A percentile compares a stretch with the other conserved stretches of the same genome.
phyloP scores from a whole-genome alignment of 140 eudicot genomes.

The Senecio squalidus region DNA sequence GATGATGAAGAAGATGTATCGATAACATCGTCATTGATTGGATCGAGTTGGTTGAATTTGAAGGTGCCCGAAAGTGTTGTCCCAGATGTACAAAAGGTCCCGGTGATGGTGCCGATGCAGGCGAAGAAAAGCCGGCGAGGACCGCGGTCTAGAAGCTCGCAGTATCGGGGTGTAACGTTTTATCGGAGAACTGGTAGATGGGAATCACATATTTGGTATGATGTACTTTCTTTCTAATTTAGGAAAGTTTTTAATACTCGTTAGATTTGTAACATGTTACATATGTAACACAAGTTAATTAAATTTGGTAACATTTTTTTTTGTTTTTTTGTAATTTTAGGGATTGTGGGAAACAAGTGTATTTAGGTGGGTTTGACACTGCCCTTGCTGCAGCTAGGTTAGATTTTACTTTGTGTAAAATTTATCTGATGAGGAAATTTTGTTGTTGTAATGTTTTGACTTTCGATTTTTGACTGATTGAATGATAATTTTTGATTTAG shows the following conservation, averaged over 20 bases:
- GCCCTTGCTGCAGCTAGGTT: conserved; percentile 91
- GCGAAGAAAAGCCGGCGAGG: conserved; percentile 90
- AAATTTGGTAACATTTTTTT: conserved; percentile 3
- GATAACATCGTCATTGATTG: conserved; percentile 13
- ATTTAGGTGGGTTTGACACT: conserved; percentile 87
- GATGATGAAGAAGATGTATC: conserved; percentile 20
- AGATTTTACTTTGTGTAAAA: conserved; percentile 18
- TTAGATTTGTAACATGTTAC: too few relatives aligned
- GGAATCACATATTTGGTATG: conserved; percentile 99
- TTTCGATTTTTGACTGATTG: conserved; percentile 11
- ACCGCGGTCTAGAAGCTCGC: conserved; percentile 91
- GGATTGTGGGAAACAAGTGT: conserved; percentile 91
- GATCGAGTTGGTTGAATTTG: conserved; percentile 64
- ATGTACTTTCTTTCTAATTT: background rate
- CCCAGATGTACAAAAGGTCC: conserved; percentile 19
- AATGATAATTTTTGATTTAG: conserved; percentile 31
- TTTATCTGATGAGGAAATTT: background rate
- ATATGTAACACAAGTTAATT: background rate
- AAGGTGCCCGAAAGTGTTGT: conserved; percentile 23
- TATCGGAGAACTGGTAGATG: conserved; percentile 97
- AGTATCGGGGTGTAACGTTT: conserved; percentile 93
- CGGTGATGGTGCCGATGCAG: conserved; percentile 33
- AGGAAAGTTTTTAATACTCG: too few relatives aligned
- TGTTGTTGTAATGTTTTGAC: background rate
- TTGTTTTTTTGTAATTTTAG: conserved; percentile 31